Base-by-base conservation (phyloP, 768 basidiomycete genomes). In the Russula lepida region DNA sequence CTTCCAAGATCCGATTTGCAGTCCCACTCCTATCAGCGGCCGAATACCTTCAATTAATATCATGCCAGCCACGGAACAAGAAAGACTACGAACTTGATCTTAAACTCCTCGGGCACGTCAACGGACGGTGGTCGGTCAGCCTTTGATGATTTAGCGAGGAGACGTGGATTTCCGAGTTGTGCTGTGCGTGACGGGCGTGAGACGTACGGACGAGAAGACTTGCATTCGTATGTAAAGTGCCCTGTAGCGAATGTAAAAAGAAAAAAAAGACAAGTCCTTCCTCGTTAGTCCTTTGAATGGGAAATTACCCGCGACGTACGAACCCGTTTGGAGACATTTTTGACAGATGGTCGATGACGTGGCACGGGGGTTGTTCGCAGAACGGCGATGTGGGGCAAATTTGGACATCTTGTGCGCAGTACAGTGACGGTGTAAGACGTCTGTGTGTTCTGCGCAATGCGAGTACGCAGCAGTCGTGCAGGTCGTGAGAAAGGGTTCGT, bases 161-260 rank as follows among this genome's bases (percentile, higher is more conserved):
- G 52, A 25, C 74, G 77, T 3, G 92, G 92, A 58, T 91, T 89
- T 68, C 92, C 88, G 17, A 98, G 81, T 71, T 86, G 84, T 67
- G 93, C 82, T 2, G 91, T 91, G 44, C 93, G 82, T 37, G 92
- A 93, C 2, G 94, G 94, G n/a, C 95, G 81, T 12, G 90, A 83
- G 43, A 92, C 78, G 71, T 97, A 98, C 27, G 92, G 89, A 2
- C 88, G 80, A 23, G 81, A 67, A 19, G 80, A 79, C 73, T 91
- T 92, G 81, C 95, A 98, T 74, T 97, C 83, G 69, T 86, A 98
- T 13, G 85, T 97, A 71, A 86, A 95, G 73, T 97, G 95, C 0
- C 93, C 94, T 85, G 69, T 19, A 4, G n/a, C 21, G 21, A 32
- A 32, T 9, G 32, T 8, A 32, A 32, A 32, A 6, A 32, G 11